A percentile compares a stretch with the other conserved stretches of the same genome.
These are phyloP conservation scores for Tricholoma bakamatsutake DNA, from an alignment of 768 basidiomycete species.

Conservation along the genomic window DNA sequence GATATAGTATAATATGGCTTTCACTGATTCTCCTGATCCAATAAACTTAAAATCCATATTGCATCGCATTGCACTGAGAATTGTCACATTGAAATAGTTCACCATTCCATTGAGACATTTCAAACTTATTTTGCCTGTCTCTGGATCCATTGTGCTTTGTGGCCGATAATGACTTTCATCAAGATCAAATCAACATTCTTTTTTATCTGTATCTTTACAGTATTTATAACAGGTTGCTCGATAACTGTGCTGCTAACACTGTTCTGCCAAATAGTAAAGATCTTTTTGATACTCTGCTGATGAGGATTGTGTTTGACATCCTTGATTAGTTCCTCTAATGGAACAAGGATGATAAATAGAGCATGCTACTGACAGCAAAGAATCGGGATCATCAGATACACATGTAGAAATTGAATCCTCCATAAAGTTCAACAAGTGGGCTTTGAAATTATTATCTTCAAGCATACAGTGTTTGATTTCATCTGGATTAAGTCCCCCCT, in stretches of 20 bases:
- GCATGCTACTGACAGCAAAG: slow-evolving; percentile 1
- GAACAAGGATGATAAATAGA: slow-evolving; percentile 16
- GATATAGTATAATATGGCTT: slow-evolving; percentile 39
- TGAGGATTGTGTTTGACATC: background rate
- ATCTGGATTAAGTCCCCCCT: slow-evolving; percentile 22
- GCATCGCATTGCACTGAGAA: slow-evolving; percentile 27
- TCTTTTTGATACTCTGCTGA: background rate
- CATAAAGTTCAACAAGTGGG: slow-evolving; percentile 2
- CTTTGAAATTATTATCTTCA: slow-evolving; percentile 18
- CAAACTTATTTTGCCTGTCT: no score
- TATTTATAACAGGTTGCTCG: slow-evolving; percentile 24
- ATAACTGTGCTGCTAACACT: slow-evolving; percentile 29
- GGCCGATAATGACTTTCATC: slow-evolving; percentile 12
- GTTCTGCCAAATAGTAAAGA: slow-evolving; percentile 9
- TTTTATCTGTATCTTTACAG: slow-evolving; percentile 4
- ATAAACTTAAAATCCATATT: slow-evolving; percentile 48
- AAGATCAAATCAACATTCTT: slow-evolving; percentile 26
- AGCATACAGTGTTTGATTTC: slow-evolving; percentile 6
- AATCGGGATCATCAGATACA: slow-evolving; percentile 16
- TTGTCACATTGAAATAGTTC: slow-evolving; percentile 13
- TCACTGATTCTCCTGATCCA: slow-evolving; percentile 32
- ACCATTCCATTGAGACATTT: no score
- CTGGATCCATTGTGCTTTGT: slow-evolving; percentile 13
- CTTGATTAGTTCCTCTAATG: slow-evolving; percentile 3
- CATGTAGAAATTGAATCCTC: slow-evolving; percentile 19